phyloP scores from a whole-genome alignment of 2,329 filamentous ascomycete species.

The Ceratocystis harringtonii region DNA sequence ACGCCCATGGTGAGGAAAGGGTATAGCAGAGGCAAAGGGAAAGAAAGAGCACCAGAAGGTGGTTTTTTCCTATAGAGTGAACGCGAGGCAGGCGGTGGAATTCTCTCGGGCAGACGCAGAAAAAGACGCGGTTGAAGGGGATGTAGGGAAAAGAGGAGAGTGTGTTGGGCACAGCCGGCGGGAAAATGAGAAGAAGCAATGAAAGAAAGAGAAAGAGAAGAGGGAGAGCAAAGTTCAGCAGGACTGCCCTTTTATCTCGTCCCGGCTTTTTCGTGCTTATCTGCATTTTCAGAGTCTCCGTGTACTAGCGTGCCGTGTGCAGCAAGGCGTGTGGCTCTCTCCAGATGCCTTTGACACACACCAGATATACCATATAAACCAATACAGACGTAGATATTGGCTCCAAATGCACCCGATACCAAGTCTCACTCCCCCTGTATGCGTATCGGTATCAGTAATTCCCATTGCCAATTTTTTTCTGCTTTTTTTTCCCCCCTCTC shows the following conservation, averaged over 20 bases:
- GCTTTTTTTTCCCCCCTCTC: not conserved
- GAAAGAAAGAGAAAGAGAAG: conserved; percentile 5
- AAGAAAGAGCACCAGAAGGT: not conserved
- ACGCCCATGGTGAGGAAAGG: conserved; percentile 28
- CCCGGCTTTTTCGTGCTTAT: not conserved
- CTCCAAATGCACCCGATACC: not conserved
- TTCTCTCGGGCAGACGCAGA: too few relatives aligned
- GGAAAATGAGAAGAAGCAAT: too few relatives aligned
- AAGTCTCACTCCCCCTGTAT: conserved; percentile 3
- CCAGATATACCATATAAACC: not conserved
- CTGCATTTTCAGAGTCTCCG: not conserved
- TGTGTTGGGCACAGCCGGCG: not conserved
- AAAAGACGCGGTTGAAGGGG: not conserved
- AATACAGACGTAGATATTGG: not conserved
- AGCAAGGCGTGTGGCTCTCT: not conserved
- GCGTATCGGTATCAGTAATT: not conserved
- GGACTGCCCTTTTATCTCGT: not conserved
- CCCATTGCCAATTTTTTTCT: not conserved
- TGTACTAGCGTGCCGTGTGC: not conserved
- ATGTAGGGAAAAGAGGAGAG: not conserved
- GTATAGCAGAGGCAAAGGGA: not conserved
- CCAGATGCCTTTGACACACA: not conserved
- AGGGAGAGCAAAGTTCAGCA: not conserved
- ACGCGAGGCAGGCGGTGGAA: too few relatives aligned
- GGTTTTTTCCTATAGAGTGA: too few relatives aligned